Evolutionary conservation across 495 filamentous ascomycete genomes (phyloP).

Genomic region (Diplogelasinospora grovesii): DNA sequence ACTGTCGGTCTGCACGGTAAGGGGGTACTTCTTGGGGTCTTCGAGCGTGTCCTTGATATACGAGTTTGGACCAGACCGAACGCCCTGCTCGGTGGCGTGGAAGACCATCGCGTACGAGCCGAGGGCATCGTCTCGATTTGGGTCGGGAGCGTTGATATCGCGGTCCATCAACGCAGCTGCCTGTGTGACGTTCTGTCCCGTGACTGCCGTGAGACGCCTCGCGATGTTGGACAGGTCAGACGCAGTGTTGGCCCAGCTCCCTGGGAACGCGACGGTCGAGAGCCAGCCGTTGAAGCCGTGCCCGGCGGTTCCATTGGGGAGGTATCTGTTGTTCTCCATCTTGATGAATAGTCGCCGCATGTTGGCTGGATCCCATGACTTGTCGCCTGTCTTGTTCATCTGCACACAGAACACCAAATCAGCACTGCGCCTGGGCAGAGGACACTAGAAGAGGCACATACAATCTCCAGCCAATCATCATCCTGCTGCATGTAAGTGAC

Average conservation of each 20-base stretch:
- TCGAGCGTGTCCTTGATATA: slow-evolving; percentile 27
- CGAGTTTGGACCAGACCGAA: slow-evolving; percentile 20
- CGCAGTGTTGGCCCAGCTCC: slow-evolving; percentile 17
- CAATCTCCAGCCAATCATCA: background rate
- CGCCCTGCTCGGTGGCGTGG: slow-evolving; percentile 22
- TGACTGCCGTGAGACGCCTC: slow-evolving; percentile 3
- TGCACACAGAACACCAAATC: too few relatives aligned
- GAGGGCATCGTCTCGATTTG: slow-evolving; percentile 25
- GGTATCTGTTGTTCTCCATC: slow-evolving; percentile 35
- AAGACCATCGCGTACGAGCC: slow-evolving; percentile 20
- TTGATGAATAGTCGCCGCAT: slow-evolving; percentile 30
- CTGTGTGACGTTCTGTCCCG: slow-evolving; percentile 10
- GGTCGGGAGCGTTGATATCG: slow-evolving; percentile 16
- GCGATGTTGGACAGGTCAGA: slow-evolving; percentile 3
- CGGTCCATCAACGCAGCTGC: too few relatives aligned
- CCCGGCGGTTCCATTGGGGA: slow-evolving; percentile 21
- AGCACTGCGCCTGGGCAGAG: too few relatives aligned
- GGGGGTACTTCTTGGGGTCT: slow-evolving; percentile 26
- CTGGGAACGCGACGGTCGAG: slow-evolving; percentile 26
- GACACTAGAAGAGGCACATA: background rate
- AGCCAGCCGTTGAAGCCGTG: slow-evolving; percentile 38
- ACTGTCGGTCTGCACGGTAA: slow-evolving; percentile 28
- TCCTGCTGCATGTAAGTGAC: background rate
- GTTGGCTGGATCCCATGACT: slow-evolving; percentile 4
- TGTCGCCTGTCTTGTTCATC: background rate